Conservation (phyloP, 352 stramenopile genomes). For the Blastocystis sp. region DNA sequence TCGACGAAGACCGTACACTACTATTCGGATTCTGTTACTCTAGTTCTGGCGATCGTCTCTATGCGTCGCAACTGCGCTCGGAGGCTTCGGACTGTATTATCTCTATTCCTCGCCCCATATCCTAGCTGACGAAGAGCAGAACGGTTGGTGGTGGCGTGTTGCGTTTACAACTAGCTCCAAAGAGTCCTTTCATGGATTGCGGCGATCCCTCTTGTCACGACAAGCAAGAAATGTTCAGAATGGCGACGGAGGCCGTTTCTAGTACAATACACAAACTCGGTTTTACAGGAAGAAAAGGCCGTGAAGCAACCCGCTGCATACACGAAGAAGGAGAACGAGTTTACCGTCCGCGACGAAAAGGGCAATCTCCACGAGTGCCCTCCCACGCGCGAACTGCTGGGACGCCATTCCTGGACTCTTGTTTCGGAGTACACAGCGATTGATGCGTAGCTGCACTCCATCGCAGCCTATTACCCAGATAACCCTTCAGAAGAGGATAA, state of each 20-base stretch:
- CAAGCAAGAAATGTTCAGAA: constrained; percentile 67
- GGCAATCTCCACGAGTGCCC: constrained; percentile 76
- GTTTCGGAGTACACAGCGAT: constrained; percentile 71
- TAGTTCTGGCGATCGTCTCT: not conserved
- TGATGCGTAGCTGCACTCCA: constrained; percentile 79
- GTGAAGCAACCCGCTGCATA: constrained; percentile 61
- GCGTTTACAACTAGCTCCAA: not conserved
- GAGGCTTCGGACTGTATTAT: constrained; percentile 23
- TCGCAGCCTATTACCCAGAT: constrained; percentile 84
- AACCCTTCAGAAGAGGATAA: constrained; percentile 81
- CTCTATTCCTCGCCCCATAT: constrained; percentile 28
- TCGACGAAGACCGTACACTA: not conserved
- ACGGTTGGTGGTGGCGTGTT: not conserved
- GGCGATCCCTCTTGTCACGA: constrained; percentile 55
- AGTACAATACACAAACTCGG: not conserved
- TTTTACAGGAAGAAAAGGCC: constrained; percentile 44
- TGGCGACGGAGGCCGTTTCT: constrained; percentile 42
- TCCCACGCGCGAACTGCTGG: constrained; percentile 78
- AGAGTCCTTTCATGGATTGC: constrained; percentile 29
- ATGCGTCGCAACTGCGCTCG: not conserved
- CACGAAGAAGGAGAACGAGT: constrained; percentile 59
- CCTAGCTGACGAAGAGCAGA: constrained; percentile 17
- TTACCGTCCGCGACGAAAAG: constrained; percentile 47
- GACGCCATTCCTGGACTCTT: constrained; percentile 81
- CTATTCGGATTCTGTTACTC: not conserved